phyloP scores from a whole-genome alignment of 805 yeast genomes.

The Candida boleticola region DNA sequence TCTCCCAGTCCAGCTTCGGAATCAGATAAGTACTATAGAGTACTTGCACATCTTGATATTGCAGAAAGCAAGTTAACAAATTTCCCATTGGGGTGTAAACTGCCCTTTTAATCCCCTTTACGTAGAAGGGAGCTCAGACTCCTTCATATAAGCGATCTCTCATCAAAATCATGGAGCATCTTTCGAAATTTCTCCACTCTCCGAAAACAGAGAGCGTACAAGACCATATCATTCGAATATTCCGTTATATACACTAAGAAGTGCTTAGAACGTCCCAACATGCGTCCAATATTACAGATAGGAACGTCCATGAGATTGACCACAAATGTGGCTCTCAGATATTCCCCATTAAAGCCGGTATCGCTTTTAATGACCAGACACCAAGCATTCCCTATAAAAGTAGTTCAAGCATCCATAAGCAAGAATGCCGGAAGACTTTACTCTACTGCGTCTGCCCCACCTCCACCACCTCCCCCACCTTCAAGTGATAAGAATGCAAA shows the following conservation, averaged over 20 bases:
- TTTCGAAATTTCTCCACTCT: not conserved
- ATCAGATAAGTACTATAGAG: no score
- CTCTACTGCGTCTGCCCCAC: slow-evolving; percentile 17
- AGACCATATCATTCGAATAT: not conserved
- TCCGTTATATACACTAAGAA: no score
- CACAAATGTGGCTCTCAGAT: not conserved
- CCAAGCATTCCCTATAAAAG: not conserved
- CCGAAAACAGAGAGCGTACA: no score
- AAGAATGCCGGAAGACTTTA: no score
- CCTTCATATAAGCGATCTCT: slow-evolving; percentile 3
- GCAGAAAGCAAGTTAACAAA: no score
- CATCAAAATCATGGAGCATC: no score
- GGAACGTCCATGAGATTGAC: not conserved
- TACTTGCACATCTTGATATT: no score
- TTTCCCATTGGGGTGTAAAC: no score
- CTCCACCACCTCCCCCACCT: slow-evolving; percentile 41
- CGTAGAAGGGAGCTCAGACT: no score
- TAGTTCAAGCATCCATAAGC: no score
- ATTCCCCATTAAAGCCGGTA: not conserved
- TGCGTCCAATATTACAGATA: slow-evolving; percentile 1
- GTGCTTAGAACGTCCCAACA: not conserved
- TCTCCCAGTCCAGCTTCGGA: no score
- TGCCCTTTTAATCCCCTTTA: no score
- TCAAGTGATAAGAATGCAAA: slow-evolving; percentile 36
- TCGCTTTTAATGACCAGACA: not conserved